Conservation (phyloP, 305 asterid genomes). For the Fraxinus paxiana region DNA sequence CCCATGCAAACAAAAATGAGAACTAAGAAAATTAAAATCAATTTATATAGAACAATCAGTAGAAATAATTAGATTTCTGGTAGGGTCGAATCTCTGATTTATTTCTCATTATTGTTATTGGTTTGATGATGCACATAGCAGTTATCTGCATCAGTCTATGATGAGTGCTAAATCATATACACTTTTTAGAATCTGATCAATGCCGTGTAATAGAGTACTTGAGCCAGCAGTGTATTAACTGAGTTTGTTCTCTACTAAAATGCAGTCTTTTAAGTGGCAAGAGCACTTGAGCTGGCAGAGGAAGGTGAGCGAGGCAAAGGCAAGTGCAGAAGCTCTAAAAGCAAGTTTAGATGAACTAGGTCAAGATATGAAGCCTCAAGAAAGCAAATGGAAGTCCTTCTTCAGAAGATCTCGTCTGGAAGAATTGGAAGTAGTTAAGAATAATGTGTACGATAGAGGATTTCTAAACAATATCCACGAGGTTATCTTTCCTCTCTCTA, state of each 20-base stretch:
- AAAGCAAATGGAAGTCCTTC: constrained; percentile 73
- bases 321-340: constrained; percentile 75
- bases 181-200: not conserved
- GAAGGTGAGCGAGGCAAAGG: constrained; percentile 79
- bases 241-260: constrained; percentile 9
- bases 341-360: constrained; percentile 59
- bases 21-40: not conserved
- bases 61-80: not conserved
- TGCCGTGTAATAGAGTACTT: not conserved
- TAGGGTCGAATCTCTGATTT: not conserved
- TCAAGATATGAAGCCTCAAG: constrained; percentile 48
- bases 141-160: not conserved
- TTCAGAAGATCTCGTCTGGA: constrained; percentile 70
- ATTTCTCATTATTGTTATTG: not conserved
- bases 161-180: not conserved
- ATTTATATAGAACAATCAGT: not conserved
- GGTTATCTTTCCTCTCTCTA: constrained; percentile 64
- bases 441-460: constrained; percentile 71
- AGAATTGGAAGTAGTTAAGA: constrained; percentile 55
- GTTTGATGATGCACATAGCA: not conserved
- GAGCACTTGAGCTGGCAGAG: constrained; percentile 76
- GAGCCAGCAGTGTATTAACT: not conserved
- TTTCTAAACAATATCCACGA: constrained; percentile 50
- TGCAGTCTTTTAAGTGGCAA: constrained; percentile 90
- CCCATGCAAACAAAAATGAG: not conserved